Conservation (phyloP, 2,329 filamentous ascomycete genomes). For the Alternaria consortialis region DNA sequence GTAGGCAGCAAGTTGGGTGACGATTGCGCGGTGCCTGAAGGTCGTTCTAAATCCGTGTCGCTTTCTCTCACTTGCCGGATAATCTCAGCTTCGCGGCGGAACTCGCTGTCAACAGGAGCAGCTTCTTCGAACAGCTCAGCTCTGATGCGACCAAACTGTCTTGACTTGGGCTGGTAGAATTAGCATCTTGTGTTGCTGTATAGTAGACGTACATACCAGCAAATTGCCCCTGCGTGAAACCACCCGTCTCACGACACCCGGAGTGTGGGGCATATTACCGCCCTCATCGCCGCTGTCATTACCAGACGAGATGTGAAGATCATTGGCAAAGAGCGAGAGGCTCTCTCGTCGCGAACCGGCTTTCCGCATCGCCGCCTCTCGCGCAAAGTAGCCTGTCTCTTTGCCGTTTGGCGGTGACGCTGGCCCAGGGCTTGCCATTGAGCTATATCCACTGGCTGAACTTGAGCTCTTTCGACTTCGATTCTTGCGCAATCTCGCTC, state of each 20-base stretch:
- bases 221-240: slow-evolving; percentile 91
- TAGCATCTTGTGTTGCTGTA: slow-evolving; percentile 10
- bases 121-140: slow-evolving; percentile 89
- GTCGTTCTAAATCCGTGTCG: slow-evolving; percentile 69
- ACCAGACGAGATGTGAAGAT: slow-evolving; percentile 80
- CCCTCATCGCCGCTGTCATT: slow-evolving; percentile 81
- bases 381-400: slow-evolving; percentile 63
- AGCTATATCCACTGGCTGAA: slow-evolving; percentile 75
- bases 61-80: slow-evolving; percentile 94
- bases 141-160: slow-evolving; percentile 91
- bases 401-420: slow-evolving; percentile 77
- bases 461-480: slow-evolving; percentile 72
- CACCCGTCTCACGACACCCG: slow-evolving; percentile 80
- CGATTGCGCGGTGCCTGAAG: slow-evolving; percentile 68
- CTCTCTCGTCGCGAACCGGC: slow-evolving; percentile 77
- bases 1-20: slow-evolving; percentile 72
- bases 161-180: slow-evolving; percentile 81
- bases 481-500: slow-evolving; percentile 65
- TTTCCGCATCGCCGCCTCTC: slow-evolving; percentile 59
- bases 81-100: slow-evolving; percentile 90
- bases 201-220: slow-evolving; percentile 67
- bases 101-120: slow-evolving; percentile 86
- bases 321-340: slow-evolving; percentile 88
- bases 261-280: slow-evolving; percentile 60
- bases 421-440: slow-evolving; percentile 73